Percentiles rank a stretch among this genome's conserved stretches.
phyloP scores from a whole-genome alignment of 2,329 filamentous ascomycete species.

The Alternaria postmessia region DNA sequence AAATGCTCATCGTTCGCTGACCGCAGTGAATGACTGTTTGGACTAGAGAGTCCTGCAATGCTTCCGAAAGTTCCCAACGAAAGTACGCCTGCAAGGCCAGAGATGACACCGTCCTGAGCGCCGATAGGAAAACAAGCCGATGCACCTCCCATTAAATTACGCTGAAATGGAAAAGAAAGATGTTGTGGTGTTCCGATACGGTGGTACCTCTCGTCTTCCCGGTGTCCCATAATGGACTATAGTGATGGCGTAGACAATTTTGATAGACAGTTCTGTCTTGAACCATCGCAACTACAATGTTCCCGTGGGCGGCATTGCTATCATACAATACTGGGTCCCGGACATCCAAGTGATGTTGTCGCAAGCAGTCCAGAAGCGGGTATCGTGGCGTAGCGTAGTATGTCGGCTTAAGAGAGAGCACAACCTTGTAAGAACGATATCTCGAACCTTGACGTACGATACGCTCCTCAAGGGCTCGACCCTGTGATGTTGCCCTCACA shows the following conservation, averaged over 20 bases:
- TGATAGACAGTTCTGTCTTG: neutral
- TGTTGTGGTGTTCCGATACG: neutral
- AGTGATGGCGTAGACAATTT: neutral
- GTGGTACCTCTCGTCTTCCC: neutral
- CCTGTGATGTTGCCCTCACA: slow-evolving; percentile 1
- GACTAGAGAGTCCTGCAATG: neutral
- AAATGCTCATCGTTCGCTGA: slow-evolving; percentile 23
- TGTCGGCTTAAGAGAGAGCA: slow-evolving; percentile 3
- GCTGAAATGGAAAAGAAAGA: neutral
- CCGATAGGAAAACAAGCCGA: neutral
- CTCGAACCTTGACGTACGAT: slow-evolving; percentile 1
- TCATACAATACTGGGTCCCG: neutral
- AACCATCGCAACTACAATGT: neutral
- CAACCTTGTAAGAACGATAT: neutral
- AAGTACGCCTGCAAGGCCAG: neutral
- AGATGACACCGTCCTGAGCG: slow-evolving; percentile 5
- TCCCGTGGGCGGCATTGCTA: neutral
- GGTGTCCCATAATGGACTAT: neutral
- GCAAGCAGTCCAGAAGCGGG: neutral
- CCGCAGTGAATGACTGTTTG: slow-evolving; percentile 30
- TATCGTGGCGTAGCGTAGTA: neutral
- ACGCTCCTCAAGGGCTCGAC: neutral
- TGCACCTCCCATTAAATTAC: slow-evolving; percentile 2
- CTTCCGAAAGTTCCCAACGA: slow-evolving; percentile 1
- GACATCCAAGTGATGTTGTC: slow-evolving; percentile 1